Base-by-base conservation (phyloP, 331 rosid species). In the Pyrus hybrid region DNA sequence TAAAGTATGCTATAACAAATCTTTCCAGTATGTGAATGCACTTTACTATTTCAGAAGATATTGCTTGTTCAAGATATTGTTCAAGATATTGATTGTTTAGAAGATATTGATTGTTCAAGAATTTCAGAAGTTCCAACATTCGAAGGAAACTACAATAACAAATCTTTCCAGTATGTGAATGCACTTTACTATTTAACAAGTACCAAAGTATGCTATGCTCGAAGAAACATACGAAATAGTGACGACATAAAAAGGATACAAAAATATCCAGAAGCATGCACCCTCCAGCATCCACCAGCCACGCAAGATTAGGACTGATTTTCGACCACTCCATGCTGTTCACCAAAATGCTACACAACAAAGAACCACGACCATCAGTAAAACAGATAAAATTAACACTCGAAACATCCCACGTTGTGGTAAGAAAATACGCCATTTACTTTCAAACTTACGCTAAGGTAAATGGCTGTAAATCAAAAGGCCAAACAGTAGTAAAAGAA, bases 241-340 rank as follows among this genome's bases (percentile, higher is more conserved):
- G 33, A 49, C n/a, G n/a, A 30, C 13, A 17, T 5, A 76, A 85
- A 20, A 79, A 81, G 93, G 93, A 90, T 90, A 86, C 96, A 51
- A 85, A 80, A 69, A 49, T 64, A 77, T 90, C 96, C 54, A 90
- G 93, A 71, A 90, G 68, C 75, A 86, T 83, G 63, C 96, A 90
- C 80, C 96, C 96, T 82, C 80, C 85, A 12, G 98, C 95, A 72
- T 93, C 98, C 69, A 87, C 97, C 20, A 93, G 87, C 97, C 97
- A 93, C 1, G 96, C 93, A 16, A 93, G 83, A 85, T 93, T 93
- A 13, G 97, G 93, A 71, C 56, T 30, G 83, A 93, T 62, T 76
- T 17, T 84, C 56, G 86, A 82, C 98, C 98, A 90, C 28, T 84
- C 86, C 83, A 83, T 14, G 83, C 96, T 86, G 83, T 68, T 79